Base-by-base conservation (phyloP, 345 rosid genomes). In the Linum trigynum region DNA sequence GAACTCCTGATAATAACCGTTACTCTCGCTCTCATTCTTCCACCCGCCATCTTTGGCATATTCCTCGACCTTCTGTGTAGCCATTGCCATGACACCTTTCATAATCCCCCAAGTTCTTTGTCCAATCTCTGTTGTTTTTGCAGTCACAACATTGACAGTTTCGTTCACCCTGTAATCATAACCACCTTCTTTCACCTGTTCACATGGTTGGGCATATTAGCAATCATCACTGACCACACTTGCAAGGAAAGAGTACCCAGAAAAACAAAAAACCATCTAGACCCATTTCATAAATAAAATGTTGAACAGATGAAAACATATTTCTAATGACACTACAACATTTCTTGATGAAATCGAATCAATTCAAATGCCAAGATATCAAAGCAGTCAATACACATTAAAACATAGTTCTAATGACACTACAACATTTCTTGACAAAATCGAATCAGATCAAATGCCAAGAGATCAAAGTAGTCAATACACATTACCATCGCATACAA, bases 31-130 rank as follows among this genome's bases (percentile, higher is more conserved):
- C 15, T 80, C 53, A 48, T 63, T 64, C 32, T 72, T 82, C 76
- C 82, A 76, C 67, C 65, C 65, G 62, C 87, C 95, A 35, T 92
- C 96, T 80, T 92, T 94, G 5, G 99, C 57, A 35, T 75, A 85
- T 74, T 86, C 96, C 76, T 90, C 97, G 15, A 94, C 99, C 71
- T 94, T 94, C 64, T 86, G 95, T 35, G 89, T 64, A 41, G 99
- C 97, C 39, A 94, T 56, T 50, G 92, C 92, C 92, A 94, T 86
- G 42, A 94, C 97, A 62, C 96, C 96, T 78, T 81, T 94, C 97
- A 94, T 81, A 40, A 94, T 85, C 9, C 99, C 99, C 97, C 99
- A 94, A n/a, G 99, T 94, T 79, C 75, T 90, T 35, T 90, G 89
- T 61, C 99, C 97, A 65, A 94, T 86, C 80, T 90, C 96, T 11